Conservation (phyloP, 2,329 filamentous ascomycete genomes). For the Colletotrichum endophyticum region DNA sequence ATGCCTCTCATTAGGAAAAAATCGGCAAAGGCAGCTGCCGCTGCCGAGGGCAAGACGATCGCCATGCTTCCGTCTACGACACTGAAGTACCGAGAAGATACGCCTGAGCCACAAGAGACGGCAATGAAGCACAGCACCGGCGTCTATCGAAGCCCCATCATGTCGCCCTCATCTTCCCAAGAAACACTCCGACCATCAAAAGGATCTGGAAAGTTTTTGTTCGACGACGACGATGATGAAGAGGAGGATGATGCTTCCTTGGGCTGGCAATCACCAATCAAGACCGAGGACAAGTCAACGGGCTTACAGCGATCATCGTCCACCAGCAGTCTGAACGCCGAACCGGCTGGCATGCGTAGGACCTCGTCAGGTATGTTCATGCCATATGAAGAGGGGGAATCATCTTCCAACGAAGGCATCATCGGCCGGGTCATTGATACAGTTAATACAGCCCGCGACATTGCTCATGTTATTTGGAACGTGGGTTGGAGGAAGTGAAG, state of each 20-base stretch:
- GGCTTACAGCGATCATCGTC: constrained; percentile 55
- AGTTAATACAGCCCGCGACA: constrained; percentile 74
- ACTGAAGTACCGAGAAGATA: constrained; percentile 82
- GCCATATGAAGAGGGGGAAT: constrained; percentile 80
- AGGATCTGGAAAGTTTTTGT: constrained; percentile 67
- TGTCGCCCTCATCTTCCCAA: constrained; percentile 80
- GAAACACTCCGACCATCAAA: constrained; percentile 79
- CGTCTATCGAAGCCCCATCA: constrained; percentile 50
- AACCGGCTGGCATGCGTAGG: constrained; percentile 70
- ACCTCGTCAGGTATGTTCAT: constrained; percentile 91
- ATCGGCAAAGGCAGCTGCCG: constrained; percentile 44
- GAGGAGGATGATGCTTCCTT: constrained; percentile 52
- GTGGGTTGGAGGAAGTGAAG: constrained; percentile 66
- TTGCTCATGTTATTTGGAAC: constrained; percentile 75
- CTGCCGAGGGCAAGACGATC: constrained; percentile 80
- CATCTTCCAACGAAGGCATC: constrained; percentile 64
- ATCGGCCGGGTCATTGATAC: constrained; percentile 84
- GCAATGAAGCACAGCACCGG: constrained; percentile 65
- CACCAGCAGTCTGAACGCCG: constrained; percentile 51
- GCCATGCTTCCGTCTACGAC: constrained; percentile 88
- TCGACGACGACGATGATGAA: constrained; percentile 64
- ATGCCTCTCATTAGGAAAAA: constrained; percentile 55
- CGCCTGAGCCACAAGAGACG: constrained; percentile 67
- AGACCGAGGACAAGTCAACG: constrained; percentile 22
- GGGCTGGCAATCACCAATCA: constrained; percentile 23